Evolutionary conservation across 352 stramenopile genomes (phyloP), one percentile per base, ranked within the genome.

Genomic region (Pythium diclinum): DNA sequence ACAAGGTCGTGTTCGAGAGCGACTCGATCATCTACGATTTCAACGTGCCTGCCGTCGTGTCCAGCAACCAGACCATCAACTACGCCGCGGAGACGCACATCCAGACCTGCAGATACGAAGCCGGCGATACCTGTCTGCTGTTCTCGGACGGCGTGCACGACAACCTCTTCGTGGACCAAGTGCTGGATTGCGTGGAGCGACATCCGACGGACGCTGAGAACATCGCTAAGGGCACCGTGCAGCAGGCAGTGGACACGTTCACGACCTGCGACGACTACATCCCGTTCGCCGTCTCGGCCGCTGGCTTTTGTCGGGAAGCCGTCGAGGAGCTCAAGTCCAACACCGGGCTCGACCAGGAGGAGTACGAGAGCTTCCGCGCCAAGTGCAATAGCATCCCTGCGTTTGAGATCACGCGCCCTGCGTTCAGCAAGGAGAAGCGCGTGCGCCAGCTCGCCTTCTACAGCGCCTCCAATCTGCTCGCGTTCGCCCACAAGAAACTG

Each of bases 11-110:
- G 53, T 95, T 94, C 54, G 87, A 95, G 65, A 94, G 85, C 63
- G 87, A 95, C 69, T 92, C 87, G 19, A 92, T 94, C 59, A 89
- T 95, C 62, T 95, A 95, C 78, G 87, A 94, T 68, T 95, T 95
- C 73, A 95, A 95, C 65, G 87, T 95, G 19, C 87, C 87, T 0
- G 87, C 87, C 0, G 87, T 95, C 34, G 87, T 95, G 8, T 93
- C 83, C 16, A 95, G 80, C 65, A 91, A 94, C 68, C 79, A 92
- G 62, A 67, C 83, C 6, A 92, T 94, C 60, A 93, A 94, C 71
- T 95, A 94, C 61, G 63, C 71, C 1, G 75, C 74, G 17, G 79
- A 89, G 13, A 75, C 92, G 47, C 71, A 89, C 61, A 78, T 95
- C 49, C 82, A 95, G 75, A 79, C 74, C 16, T 89, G 84, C 44